Evolutionary conservation across 176 grass and related monocot species (phyloP), one percentile per base, ranked within the genome.

Genomic region (Lolium perenne): DNA sequence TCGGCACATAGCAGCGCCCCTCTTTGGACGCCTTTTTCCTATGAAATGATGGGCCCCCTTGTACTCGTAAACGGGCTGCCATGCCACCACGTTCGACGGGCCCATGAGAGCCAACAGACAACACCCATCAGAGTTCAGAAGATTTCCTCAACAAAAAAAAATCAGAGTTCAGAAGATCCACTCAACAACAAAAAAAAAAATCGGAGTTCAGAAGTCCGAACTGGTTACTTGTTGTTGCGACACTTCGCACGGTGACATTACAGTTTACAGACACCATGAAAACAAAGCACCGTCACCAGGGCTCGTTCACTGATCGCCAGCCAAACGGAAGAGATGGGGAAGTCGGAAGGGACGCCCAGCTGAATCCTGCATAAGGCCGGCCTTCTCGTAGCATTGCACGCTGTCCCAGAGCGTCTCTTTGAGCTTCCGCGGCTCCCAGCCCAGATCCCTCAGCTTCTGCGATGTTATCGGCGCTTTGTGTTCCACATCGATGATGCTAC

Each of bases 401-500:
- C 83, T 79, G 12, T 92, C 88, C 0, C 12, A 0, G 3, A 95
- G 80, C 10, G 68, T 87, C 63, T 90, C 86, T 49, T 90, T 41
- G n/a, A 88, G 71, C 23, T 46, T 77, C 83, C 69, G 84, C 17
- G 76, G 82, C 4, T 68, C 67, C 93, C 90, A 95, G 4, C 93
- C 86, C 32, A 87, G 81, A 23, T 81, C 85, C 77, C 54, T 69
- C 45, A 92, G 66, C 57, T 90, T 95, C 58, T 75, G 76, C 0
- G 35, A 90, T 12, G 71, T 78, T 8, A 88, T 32, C 3, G 9
- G 3, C 0, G 15, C 17, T 17, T 49, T 60, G 9, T n/a, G n/a
- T 16, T 86, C 83, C 14, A 73, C 76, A 4, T 84, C 83, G 4
- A 80, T 10, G 6, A 83, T 75, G 23, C 81, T 86, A 57, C 57